Conservation (phyloP, 331 rosid genomes). For the Erythrophleum ivorense region DNA sequence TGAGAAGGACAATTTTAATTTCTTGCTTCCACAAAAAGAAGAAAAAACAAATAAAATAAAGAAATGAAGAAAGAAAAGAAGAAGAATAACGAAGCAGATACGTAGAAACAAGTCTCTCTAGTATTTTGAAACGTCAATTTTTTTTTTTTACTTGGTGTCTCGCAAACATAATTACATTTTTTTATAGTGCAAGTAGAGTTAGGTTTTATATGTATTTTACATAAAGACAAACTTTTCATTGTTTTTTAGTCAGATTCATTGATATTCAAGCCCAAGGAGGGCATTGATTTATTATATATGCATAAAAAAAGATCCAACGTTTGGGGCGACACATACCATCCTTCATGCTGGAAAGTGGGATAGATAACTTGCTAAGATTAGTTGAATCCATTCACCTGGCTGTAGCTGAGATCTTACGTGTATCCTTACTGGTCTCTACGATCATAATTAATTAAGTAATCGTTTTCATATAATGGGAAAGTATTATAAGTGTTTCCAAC, state of each 20-base stretch:
- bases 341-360: too few species aligned
- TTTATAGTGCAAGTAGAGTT: slow-evolving; percentile 10
- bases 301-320: too few species aligned
- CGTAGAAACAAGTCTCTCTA: too few species aligned
- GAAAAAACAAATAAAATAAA: too few species aligned
- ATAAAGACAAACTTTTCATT: slow-evolving; percentile 37
- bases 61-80: too few species aligned
- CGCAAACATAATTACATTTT: slow-evolving; percentile 30
- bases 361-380: too few species aligned
- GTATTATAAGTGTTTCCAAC: slow-evolving; percentile 8
- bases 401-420: not conserved
- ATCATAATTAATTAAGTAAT: slow-evolving; percentile 12
- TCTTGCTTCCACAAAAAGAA: too few species aligned
- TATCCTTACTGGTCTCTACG: slow-evolving; percentile 7
- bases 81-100: too few species aligned
- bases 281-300: not conserved
- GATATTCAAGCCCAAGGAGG: slow-evolving; percentile 14
- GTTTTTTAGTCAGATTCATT: slow-evolving; percentile 37
- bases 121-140: not conserved
- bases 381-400: not conserved
- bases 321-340: too few species aligned
- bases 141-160: not conserved
- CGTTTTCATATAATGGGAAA: not conserved
- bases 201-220: slow-evolving; percentile 13
- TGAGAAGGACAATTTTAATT: too few species aligned